Percentiles rank a stretch among this genome's conserved stretches.
Conservation (phyloP, 192 early-diverging fungal species). For the Anaeromyces robustus region DNA sequence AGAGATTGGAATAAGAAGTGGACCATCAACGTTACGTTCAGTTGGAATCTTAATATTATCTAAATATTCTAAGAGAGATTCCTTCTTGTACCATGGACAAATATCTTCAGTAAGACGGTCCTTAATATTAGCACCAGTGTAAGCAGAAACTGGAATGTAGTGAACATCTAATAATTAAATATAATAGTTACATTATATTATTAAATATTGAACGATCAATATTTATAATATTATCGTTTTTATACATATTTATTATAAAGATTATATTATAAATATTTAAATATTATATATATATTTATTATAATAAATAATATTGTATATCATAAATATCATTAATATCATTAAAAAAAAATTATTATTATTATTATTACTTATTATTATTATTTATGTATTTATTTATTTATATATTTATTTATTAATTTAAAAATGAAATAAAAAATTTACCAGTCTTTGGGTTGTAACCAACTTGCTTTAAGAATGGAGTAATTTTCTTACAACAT, state of each 20-base stretch:
- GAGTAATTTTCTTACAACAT: constrained; percentile 60
- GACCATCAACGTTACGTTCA: constrained; percentile 75
- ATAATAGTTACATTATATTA: too few relatives aligned
- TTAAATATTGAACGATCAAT: too few relatives aligned
- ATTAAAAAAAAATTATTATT: too few relatives aligned
- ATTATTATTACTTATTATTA: too few relatives aligned
- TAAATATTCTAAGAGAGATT: constrained; percentile 64
- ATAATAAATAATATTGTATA: too few relatives aligned
- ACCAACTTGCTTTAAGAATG: constrained; percentile 81
- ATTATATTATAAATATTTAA: too few relatives aligned
- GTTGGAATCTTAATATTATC: constrained; percentile 57
- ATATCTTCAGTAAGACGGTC: constrained; percentile 42
- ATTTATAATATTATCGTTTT: too few relatives aligned
- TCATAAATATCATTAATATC: too few relatives aligned
- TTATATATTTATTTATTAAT: neutral
- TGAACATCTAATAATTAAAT: constrained; percentile 42
- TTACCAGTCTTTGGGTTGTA: constrained; percentile 70
- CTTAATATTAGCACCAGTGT: constrained; percentile 92
- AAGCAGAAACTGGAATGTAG: constrained; percentile 90
- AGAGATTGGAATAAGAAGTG: constrained; percentile 84
- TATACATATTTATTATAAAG: too few relatives aligned
- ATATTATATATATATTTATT: too few relatives aligned
- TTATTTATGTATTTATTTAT: too few relatives aligned
- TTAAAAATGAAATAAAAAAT: too few relatives aligned
- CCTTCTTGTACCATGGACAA: constrained; percentile 50